Base-by-base conservation (phyloP, 202 grass and related monocot species). In the Setaria viridis region DNA sequence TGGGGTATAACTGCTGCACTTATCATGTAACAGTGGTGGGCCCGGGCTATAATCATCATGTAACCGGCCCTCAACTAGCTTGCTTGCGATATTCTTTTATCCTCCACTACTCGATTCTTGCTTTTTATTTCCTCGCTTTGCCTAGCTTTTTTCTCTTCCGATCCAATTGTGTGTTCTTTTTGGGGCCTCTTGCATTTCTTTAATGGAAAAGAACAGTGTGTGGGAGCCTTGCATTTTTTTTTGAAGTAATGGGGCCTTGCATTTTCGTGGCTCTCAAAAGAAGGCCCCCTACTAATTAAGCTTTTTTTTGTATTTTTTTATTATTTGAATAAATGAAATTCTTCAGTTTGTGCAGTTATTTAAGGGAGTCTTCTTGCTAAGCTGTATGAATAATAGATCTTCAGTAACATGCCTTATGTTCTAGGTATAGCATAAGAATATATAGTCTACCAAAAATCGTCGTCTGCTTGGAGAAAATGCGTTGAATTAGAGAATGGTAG, bases 21-120 rank as follows among this genome's bases (percentile, higher is more conserved):
- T 87, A 80, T 87, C 85, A 84, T 43, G 34, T 76, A 80, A 84
- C 68, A 75, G 80, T 64, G 11, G 80, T 79, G 80, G 89, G 76
- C 2, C 81, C 65, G 69, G 35, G n/a, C 47, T 71, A 33, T 63
- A 21, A 80, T 91, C 85, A 84, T 87, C 85, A 84, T 87, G 63
- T 54, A 50, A 29, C 6, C 15, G 9, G 9, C 29, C 21, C 33
- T 21, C 62, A 84, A 81, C 5, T 3, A 51, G 14, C 49, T 51
- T 51, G 14, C 39, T 12, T 12, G 68, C 55, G 64, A 39, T 78
- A 77, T 74, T 77, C 70, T 42, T 70, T 11, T 66, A 74, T 84
- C 69, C 70, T 54, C 51, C 73, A 77, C 70, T 45, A 65, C 60
- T 74, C 32, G 58, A 72, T 64, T 83, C 42, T 25, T 34, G 19